Evolutionary conservation across 2,329 filamentous ascomycete species (phyloP).

Genomic region (Cytospora mali): DNA sequence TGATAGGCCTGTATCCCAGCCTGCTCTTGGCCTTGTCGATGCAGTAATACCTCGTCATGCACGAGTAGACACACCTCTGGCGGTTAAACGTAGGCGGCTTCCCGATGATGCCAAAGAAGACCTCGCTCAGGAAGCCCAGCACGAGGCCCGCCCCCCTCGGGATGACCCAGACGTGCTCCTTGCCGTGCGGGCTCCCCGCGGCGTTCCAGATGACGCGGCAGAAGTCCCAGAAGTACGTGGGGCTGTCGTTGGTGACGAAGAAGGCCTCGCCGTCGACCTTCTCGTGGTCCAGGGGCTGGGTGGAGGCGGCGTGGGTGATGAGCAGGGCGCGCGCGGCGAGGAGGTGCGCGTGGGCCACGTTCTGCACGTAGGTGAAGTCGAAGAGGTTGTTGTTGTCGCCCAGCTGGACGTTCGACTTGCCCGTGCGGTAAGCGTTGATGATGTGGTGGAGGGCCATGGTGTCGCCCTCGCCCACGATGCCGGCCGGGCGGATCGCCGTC

Average conservation of each 20-base stretch:
- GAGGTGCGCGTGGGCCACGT: slow-evolving; percentile 75
- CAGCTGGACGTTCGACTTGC: slow-evolving; percentile 77
- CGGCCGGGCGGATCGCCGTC: slow-evolving; percentile 79
- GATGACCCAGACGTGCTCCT: slow-evolving; percentile 58
- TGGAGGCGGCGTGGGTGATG: slow-evolving; percentile 56
- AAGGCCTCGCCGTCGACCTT: slow-evolving; percentile 83
- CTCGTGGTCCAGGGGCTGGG: slow-evolving; percentile 70
- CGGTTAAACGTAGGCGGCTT: slow-evolving; percentile 61
- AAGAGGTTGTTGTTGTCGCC: slow-evolving; percentile 68
- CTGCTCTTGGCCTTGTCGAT: slow-evolving; percentile 73
- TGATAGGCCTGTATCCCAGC: slow-evolving; percentile 70
- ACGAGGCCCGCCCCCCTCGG: slow-evolving; percentile 53
- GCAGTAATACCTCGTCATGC: slow-evolving; percentile 77
- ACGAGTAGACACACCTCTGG: slow-evolving; percentile 66
- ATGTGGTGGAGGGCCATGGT: slow-evolving; percentile 74
- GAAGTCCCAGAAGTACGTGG: slow-evolving; percentile 91
- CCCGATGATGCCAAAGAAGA: slow-evolving; percentile 50
- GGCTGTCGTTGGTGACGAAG: slow-evolving; percentile 86
- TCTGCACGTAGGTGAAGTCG: slow-evolving; percentile 67
- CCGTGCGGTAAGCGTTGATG: slow-evolving; percentile 68
- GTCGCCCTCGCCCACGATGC: slow-evolving; percentile 91
- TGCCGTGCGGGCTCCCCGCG: slow-evolving; percentile 56
- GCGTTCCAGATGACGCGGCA: slow-evolving; percentile 74
- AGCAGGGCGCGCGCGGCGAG: slow-evolving; percentile 77
- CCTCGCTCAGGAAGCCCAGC: slow-evolving; percentile 57